Conservation (phyloP, 2,329 filamentous ascomycete species). For the Aspergillus flavus region DNA sequence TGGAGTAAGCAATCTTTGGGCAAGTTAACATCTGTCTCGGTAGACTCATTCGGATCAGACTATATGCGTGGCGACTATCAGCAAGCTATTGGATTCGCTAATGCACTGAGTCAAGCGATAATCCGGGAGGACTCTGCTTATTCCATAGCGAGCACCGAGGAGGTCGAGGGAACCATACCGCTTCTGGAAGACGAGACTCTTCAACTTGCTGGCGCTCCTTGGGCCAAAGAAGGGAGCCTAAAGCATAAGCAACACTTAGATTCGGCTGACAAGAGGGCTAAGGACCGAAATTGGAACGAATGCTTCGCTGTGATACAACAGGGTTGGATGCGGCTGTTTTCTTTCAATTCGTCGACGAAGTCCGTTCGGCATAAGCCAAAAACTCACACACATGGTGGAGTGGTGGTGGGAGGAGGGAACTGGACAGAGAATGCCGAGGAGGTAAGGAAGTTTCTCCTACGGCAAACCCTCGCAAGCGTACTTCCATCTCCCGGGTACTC, state of each 20-base stretch:
- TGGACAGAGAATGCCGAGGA: conserved; percentile 97
- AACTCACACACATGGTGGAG: conserved; percentile 58
- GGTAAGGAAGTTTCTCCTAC: conserved; percentile 81
- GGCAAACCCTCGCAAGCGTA: conserved; percentile 88
- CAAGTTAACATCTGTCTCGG: conserved; percentile 86
- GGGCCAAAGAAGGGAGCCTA: conserved; percentile 95
- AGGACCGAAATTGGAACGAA: conserved; percentile 91
- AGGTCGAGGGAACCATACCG: conserved; percentile 62
- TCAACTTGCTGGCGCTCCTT: conserved; percentile 89
- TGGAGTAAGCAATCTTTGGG: conserved; percentile 95
- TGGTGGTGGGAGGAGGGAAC: conserved; percentile 89
- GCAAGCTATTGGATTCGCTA: conserved; percentile 96
- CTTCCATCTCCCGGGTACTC: conserved; percentile 92
- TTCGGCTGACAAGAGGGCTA: conserved; percentile 84
- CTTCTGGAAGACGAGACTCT: conserved; percentile 90
- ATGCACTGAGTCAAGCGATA: conserved; percentile 93
- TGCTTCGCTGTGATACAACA: conserved; percentile 96
- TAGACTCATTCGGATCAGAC: conserved; percentile 82
- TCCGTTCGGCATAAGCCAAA: conserved; percentile 66
- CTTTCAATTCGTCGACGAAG: conserved; percentile 78
- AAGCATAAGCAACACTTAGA: conserved; percentile 97
- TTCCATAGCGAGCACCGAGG: conserved; percentile 57
- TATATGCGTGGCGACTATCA: conserved; percentile 81
- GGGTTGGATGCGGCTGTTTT: conserved; percentile 91
- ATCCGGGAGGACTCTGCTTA: conserved; percentile 74